A percentile compares a stretch with the other conserved stretches of the same genome.
Conservation (phyloP, 73 alveolate species). For the Durusdinium trenchii region DNA sequence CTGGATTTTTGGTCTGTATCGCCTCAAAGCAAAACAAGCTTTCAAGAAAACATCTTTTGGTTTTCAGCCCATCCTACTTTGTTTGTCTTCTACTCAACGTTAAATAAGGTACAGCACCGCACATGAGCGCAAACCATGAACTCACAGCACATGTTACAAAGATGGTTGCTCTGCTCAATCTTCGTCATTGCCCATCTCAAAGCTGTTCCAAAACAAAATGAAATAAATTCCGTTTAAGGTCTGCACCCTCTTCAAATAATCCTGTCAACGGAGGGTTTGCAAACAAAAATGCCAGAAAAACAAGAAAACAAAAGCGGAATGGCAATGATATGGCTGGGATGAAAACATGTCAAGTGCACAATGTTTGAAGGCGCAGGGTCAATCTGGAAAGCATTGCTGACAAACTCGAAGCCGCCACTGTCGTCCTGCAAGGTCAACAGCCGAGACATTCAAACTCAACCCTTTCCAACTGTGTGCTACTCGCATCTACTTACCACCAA, state of each 20-base stretch:
- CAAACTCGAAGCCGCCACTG: background rate
- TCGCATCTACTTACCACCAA: background rate
- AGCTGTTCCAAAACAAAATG: background rate
- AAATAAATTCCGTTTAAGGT: background rate
- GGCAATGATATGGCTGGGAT: background rate
- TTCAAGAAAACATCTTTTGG: slow-evolving; percentile 20
- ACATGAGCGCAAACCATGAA: slow-evolving; percentile 31
- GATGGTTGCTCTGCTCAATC: background rate
- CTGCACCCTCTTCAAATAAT: slow-evolving; percentile 11
- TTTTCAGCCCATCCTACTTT: background rate
- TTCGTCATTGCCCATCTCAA: background rate
- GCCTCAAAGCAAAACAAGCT: slow-evolving; percentile 28
- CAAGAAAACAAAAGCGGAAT: background rate
- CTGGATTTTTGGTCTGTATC: background rate
- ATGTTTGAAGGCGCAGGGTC: background rate
- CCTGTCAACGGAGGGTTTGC: background rate
- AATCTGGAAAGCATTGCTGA: background rate
- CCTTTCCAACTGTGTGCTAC: slow-evolving; percentile 14
- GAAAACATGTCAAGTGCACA: background rate
- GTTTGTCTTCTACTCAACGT: background rate
- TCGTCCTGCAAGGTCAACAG: background rate
- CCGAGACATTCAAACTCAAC: slow-evolving; percentile 46
- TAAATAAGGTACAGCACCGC: background rate
- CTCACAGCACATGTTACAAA: slow-evolving; percentile 35
- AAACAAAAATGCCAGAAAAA: background rate